A percentile compares a stretch with the other conserved stretches of the same genome.
Evolutionary conservation across 208 protist species (phyloP).

Genomic region (Acanthamoeba royreba): DNA sequence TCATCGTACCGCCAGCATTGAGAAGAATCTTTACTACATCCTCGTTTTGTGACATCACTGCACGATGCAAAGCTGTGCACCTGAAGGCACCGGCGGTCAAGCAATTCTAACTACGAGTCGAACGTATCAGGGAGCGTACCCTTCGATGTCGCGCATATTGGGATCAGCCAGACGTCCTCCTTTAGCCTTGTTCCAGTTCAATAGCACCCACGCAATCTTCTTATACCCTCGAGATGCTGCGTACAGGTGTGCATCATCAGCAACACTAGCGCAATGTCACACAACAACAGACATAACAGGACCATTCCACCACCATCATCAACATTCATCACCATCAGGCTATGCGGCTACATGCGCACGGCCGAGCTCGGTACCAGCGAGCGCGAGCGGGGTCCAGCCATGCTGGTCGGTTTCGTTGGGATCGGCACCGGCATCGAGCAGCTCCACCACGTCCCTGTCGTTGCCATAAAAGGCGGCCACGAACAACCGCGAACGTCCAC

Average conservation of each 20-base stretch:
- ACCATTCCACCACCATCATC: not conserved
- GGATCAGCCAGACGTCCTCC: not conserved
- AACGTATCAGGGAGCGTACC: not conserved
- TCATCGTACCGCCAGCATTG: not conserved
- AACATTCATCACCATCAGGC: not conserved
- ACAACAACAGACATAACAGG: not conserved
- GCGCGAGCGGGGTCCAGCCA: not conserved
- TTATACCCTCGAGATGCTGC: not conserved
- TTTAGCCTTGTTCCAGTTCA: not conserved
- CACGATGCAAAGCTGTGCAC: not conserved
- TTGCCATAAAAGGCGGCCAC: not conserved
- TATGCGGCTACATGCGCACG: not conserved
- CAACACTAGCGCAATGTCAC: too few species aligned
- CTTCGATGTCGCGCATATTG: not conserved
- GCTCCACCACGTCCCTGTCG: not conserved
- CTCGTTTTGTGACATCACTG: not conserved
- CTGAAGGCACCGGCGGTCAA: not conserved
- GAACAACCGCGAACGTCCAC: not conserved
- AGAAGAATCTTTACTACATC: not conserved
- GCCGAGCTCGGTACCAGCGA: not conserved
- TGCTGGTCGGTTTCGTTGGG: not conserved
- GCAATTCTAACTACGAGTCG: not conserved
- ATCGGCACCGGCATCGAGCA: not conserved
- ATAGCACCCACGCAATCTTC: not conserved
- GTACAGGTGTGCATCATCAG: too few species aligned